Evolutionary conservation across 257 asterid genomes (phyloP).

Genomic region (Paulownia fortunei): DNA sequence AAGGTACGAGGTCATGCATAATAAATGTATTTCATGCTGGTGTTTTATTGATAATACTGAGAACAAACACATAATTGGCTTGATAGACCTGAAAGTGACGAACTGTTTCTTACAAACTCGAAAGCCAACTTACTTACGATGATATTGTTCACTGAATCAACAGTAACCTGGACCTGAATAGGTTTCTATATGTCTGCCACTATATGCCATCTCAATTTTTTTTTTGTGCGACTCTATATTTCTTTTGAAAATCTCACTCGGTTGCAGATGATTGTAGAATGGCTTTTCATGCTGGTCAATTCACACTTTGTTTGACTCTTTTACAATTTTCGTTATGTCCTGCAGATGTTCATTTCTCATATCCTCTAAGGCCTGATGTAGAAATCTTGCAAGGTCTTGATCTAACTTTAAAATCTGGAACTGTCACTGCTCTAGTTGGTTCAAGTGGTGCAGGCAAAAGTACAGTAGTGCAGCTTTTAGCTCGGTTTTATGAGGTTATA

Average conservation of each 20-base stretch:
- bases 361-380: constrained; percentile 95
- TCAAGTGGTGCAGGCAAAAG: constrained; percentile 98
- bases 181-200: not conserved
- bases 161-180: not conserved
- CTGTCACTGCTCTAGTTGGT: constrained; percentile 95
- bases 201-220: not conserved
- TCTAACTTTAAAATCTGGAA: constrained; percentile 77
- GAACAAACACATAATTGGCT: not conserved
- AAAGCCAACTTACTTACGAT: not conserved
- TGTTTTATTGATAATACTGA: not conserved
- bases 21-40: not conserved
- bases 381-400: constrained; percentile 81
- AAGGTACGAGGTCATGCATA: constrained; percentile 54
- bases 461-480: constrained; percentile 91
- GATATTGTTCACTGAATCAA: not conserved
- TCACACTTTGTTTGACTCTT: not conserved
- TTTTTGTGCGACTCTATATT: not conserved
- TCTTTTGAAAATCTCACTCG: constrained; percentile 2
- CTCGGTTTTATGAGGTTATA: constrained; percentile 92
- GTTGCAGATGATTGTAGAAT: not conserved
- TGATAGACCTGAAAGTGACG: not conserved
- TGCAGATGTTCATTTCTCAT: constrained; percentile 88
- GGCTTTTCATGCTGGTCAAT: constrained; percentile 11
- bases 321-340: constrained; percentile 8
- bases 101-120: not conserved